Evolutionary conservation across 2,329 filamentous ascomycete genomes (phyloP), one percentile per base, ranked within the genome.

Genomic region (Rutstroemia sp.): DNA sequence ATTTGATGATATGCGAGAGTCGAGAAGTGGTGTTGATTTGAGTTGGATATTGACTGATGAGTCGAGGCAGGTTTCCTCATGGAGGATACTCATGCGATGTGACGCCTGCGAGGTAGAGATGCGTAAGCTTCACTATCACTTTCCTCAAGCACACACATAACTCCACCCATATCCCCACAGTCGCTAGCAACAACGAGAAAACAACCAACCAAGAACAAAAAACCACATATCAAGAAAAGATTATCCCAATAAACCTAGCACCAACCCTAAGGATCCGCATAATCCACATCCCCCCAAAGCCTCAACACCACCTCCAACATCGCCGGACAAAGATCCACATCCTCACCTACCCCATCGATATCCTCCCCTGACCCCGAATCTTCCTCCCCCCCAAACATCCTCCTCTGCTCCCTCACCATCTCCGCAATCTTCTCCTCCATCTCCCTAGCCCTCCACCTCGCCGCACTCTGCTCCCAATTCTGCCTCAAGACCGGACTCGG

Each of bases 241-340:
- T 17, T 19, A 16, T 38, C 39, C 54, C 27, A 48, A 51, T 21
- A 38, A 45, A 17, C n/a, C 25, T 30, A 16, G 56, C 34, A 54
- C 50, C 27, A 46, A 48, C 42, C 48, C 38, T 49, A 69, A 55
- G 67, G 66, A 62, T 69, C 66, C 50, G 64, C 63, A 42, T 69
- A 69, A 61, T 69, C 67, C 57, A 68, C 65, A 50, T 65, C 67
- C 21, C 67, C 67, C 12, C 48, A 47, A 44, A 68, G 64, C 48
- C 57, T 58, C 39, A 65, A 57, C 39, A 70, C 61, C n/a, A 70
- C 68, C 30, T 60, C 59, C 45, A 67, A 59, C 67, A 70, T 69
- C 44, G 59, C 58, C 39, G 57, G 59, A 60, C 61, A 67, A 61
- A 68, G 63, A 67, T 66, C 67, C 60, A 67, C 63, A 57, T 67